Evolutionary conservation across 306 rosid genomes (phyloP).

Genomic region (Fragaria ananassa): DNA sequence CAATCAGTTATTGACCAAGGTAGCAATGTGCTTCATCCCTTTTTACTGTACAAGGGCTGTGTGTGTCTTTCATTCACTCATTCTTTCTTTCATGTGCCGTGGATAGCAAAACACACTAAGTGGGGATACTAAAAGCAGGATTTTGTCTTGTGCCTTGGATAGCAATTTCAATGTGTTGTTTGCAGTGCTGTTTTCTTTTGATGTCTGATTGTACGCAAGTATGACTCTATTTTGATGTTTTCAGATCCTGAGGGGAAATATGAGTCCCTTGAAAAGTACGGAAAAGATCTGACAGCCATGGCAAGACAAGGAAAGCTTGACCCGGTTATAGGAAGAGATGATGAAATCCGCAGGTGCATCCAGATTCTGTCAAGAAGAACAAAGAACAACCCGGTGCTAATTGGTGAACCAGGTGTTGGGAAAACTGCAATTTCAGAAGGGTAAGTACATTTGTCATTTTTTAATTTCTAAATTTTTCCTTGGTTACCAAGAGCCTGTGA

Average conservation of each 20-base stretch:
- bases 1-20: constrained; percentile 98
- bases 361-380: constrained; percentile 99
- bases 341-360: constrained; percentile 98
- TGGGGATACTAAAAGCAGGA: too few species aligned
- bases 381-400: constrained; percentile 94
- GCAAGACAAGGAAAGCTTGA: constrained; percentile 94
- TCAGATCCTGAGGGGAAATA: constrained; percentile 99
- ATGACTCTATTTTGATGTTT: constrained; percentile 14
- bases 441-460: constrained; percentile 21
- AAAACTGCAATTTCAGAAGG: constrained; percentile 99
- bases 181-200: not conserved
- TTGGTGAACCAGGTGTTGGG: constrained; percentile 99
- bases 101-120: too few species aligned
- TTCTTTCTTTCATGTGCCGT: too few species aligned
- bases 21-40: constrained; percentile 21
- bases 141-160: not conserved
- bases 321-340: constrained; percentile 99
- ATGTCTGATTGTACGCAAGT: not conserved
- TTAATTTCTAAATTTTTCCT: not conserved
- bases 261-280: constrained; percentile 91
- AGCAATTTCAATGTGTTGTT: not conserved
- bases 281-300: constrained; percentile 97
- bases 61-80: not conserved
- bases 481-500: constrained; percentile 11
- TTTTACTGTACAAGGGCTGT: not conserved